These are phyloP conservation scores for Iodosphaeria phyllophila DNA, from an alignment of 2,329 filamentous ascomycete species.

Conservation along the genomic window DNA sequence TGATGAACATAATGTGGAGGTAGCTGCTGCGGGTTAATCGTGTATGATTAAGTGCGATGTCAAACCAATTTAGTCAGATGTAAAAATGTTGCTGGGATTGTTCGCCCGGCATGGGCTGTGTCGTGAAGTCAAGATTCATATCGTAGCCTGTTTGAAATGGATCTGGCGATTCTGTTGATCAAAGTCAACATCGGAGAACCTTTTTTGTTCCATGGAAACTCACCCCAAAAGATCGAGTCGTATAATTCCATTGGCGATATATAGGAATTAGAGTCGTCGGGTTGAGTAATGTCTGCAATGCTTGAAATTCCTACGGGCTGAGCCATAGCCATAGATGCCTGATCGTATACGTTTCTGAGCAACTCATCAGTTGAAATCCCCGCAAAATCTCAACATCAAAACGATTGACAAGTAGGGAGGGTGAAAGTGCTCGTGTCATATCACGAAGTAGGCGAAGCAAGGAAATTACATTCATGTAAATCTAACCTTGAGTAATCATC, in stretches of 20 bases:
- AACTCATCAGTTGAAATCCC: too few species aligned
- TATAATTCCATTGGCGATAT: constrained; percentile 52
- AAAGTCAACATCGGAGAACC: constrained; percentile 6
- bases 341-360: constrained; percentile 8
- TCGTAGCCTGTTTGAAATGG: constrained; percentile 38
- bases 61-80: too few species aligned
- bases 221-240: constrained; percentile 51
- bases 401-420: too few species aligned
- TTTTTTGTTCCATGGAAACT: constrained; percentile 11
- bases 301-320: constrained; percentile 10
- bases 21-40: too few species aligned
- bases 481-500: constrained; percentile 21
- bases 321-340: constrained; percentile 17
- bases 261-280: constrained; percentile 37
- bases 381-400: too few species aligned
- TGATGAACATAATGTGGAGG: too few species aligned
- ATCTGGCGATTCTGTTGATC: constrained; percentile 33
- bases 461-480: constrained; percentile 39
- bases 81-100: constrained; percentile 35
- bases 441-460: too few species aligned
- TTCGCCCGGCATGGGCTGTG: constrained; percentile 38
- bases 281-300: constrained; percentile 25
- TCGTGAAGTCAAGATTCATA: constrained; percentile 42
- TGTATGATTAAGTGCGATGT: too few species aligned
- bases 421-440: too few species aligned